Evolutionary conservation across 257 asterid species (phyloP).

Genomic region (Solanum neorickii): DNA sequence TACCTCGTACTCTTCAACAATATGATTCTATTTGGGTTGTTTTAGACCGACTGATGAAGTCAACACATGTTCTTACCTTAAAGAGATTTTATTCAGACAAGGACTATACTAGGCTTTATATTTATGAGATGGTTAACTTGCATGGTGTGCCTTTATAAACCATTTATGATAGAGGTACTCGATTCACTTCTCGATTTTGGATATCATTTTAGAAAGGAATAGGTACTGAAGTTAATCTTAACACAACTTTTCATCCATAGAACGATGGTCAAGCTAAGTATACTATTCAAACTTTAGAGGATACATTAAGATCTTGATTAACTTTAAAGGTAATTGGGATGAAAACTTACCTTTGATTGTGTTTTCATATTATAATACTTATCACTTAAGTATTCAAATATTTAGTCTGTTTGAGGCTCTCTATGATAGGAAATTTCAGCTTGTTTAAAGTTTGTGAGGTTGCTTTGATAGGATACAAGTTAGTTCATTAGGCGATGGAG

Average conservation of each 20-base stretch:
- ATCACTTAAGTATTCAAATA: not conserved
- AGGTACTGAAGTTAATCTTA: not conserved
- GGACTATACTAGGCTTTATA: too few species aligned
- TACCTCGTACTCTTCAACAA: not conserved
- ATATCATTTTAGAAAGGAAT: not conserved
- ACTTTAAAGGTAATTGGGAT: not conserved
- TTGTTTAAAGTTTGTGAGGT: not conserved
- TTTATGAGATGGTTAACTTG: not conserved
- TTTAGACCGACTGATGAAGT: not conserved
- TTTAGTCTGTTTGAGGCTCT: not conserved
- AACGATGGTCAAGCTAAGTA: not conserved
- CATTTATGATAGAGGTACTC: not conserved
- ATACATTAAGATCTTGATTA: not conserved
- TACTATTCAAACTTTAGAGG: not conserved
- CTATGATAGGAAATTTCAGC: not conserved
- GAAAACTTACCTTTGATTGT: not conserved
- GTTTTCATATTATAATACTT: not conserved
- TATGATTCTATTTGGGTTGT: not conserved
- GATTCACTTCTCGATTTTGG: not conserved
- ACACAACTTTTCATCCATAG: not conserved
- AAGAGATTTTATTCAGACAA: too few species aligned
- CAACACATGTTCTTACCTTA: too few species aligned
- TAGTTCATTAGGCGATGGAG: not conserved
- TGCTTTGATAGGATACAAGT: not conserved
- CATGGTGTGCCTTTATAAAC: not conserved